Conservation (phyloP, 2,329 filamentous ascomycete species). For the Aureobasidium sp. region DNA sequence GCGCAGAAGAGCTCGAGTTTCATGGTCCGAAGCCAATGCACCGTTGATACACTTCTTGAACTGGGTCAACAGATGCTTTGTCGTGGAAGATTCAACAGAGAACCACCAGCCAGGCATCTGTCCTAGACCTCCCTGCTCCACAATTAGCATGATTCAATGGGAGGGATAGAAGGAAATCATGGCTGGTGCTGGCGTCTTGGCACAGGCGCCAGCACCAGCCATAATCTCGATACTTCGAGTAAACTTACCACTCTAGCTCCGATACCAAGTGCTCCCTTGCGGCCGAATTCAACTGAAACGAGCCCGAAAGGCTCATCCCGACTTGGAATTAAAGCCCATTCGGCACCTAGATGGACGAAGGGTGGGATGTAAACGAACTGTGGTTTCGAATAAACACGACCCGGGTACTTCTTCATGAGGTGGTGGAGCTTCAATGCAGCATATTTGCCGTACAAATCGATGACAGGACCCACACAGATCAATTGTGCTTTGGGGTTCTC, state of each 20-base stretch:
- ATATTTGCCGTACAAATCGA: constrained; percentile 62
- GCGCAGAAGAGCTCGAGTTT: constrained; percentile 55
- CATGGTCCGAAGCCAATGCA: constrained; percentile 50
- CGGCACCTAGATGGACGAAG: constrained; percentile 60
- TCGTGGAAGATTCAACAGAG: constrained; percentile 40
- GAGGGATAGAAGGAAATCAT: too few species aligned
- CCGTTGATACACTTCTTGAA: constrained; percentile 57
- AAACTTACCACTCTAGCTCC: constrained; percentile 48
- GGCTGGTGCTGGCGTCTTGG: too few species aligned
- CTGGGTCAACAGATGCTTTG: constrained; percentile 55
- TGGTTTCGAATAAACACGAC: constrained; percentile 58
- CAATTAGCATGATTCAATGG: too few species aligned
- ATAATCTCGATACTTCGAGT: too few species aligned
- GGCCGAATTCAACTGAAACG: constrained; percentile 62
- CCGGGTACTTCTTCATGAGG: constrained; percentile 60
- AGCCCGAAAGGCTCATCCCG: constrained; percentile 63
- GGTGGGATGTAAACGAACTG: constrained; percentile 60
- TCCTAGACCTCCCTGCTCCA: constrained; percentile 34
- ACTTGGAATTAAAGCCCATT: constrained; percentile 62
- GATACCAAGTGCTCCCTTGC: constrained; percentile 62
- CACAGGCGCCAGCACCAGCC: too few species aligned
- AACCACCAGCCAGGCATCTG: constrained; percentile 1
- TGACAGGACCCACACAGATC: constrained; percentile 59
- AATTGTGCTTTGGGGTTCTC: constrained; percentile 54
- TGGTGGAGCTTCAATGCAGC: constrained; percentile 57